Conservation (phyloP, 148 eudicot genomes). For the Rheum nobile region DNA sequence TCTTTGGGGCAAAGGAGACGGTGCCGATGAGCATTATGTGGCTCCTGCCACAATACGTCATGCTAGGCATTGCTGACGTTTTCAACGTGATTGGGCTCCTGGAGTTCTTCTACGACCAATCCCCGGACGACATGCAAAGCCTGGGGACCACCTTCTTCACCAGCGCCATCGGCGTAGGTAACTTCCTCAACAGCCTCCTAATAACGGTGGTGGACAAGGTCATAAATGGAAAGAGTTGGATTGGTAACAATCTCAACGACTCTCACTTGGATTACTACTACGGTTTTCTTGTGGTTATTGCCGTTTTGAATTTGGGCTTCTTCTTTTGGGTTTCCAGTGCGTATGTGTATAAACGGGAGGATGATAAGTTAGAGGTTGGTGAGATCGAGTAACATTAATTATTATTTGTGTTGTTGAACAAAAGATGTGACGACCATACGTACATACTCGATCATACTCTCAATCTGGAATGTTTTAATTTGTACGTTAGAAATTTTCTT, state of each 20-base stretch:
- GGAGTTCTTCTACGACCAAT: slow-evolving; percentile 88
- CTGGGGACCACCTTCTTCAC: slow-evolving; percentile 85
- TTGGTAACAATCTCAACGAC: slow-evolving; percentile 73
- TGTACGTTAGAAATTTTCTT: too few species aligned
- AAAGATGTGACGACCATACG: not conserved
- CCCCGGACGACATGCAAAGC: slow-evolving; percentile 84
- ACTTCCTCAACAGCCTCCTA: slow-evolving; percentile 67
- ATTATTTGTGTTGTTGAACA: not conserved
- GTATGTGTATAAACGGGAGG: slow-evolving; percentile 59
- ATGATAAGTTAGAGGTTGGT: not conserved
- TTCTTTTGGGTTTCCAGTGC: slow-evolving; percentile 52
- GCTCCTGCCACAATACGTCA: slow-evolving; percentile 68
- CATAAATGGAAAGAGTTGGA: slow-evolving; percentile 55
- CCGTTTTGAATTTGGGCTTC: slow-evolving; percentile 40
- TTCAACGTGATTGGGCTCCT: slow-evolving; percentile 69
- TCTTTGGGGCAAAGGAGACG: slow-evolving; percentile 20
- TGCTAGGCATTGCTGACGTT: slow-evolving; percentile 80
- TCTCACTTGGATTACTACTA: slow-evolving; percentile 76
- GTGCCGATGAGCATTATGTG: slow-evolving; percentile 69
- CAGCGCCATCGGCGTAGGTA: slow-evolving; percentile 71
- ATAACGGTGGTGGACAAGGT: slow-evolving; percentile 59
- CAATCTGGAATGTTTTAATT: not conserved
- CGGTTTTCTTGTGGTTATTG: slow-evolving; percentile 51
- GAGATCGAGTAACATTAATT: not conserved
- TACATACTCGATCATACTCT: not conserved